These are phyloP conservation scores for Talaromyces sp. DNA, from an alignment of 2,329 filamentous ascomycete genomes.

Conservation along the genomic window DNA sequence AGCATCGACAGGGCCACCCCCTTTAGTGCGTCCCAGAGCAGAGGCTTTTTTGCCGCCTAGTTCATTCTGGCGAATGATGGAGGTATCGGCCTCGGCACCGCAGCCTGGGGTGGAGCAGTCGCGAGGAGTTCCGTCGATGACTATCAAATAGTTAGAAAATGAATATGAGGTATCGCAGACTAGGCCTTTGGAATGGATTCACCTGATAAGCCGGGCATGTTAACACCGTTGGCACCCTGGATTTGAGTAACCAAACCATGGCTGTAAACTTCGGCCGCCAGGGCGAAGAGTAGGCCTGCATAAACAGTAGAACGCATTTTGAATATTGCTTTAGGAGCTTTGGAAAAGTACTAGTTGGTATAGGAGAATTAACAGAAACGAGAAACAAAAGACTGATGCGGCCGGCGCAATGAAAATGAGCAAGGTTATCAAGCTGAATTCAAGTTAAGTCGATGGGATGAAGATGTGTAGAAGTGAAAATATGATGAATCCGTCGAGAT, in stretches of 20 bases:
- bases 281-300: conserved; percentile 44
- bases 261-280: conserved; percentile 47
- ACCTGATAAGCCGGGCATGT: conserved; percentile 57
- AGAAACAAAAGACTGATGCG: too few relatives aligned
- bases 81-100: conserved; percentile 64
- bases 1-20: conserved; percentile 55
- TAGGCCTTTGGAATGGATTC: conserved; percentile 11
- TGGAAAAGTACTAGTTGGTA: not conserved
- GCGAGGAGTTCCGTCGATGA: conserved; percentile 62
- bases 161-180: not conserved
- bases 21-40: conserved; percentile 60
- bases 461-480: too few relatives aligned
- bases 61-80: conserved; percentile 61
- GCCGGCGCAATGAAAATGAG: too few relatives aligned
- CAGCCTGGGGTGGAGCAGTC: conserved; percentile 59
- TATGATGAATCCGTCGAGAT: too few relatives aligned
- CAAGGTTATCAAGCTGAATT: too few relatives aligned
- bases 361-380: not conserved
- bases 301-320: conserved; percentile 47
- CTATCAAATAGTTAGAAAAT: conserved; percentile 27
- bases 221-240: conserved; percentile 57
- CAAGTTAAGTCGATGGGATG: too few relatives aligned
- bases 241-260: conserved; percentile 56
- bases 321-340: conserved; percentile 22
- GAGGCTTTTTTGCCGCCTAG: conserved; percentile 51